phyloP scores from a whole-genome alignment of 192 early-diverging fungal species.

The Coemansia sp. region DNA sequence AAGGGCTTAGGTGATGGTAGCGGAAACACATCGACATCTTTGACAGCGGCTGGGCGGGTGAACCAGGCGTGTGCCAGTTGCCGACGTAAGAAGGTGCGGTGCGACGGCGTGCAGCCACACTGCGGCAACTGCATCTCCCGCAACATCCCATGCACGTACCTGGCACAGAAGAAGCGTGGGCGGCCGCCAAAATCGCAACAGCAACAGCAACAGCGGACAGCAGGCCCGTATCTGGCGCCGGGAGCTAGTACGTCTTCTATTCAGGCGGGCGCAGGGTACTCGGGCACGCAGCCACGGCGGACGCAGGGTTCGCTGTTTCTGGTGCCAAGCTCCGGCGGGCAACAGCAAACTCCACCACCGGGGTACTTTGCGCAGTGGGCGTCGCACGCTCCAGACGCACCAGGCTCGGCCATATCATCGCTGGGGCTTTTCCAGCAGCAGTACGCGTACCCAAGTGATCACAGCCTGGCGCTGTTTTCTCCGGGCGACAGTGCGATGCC shows the following conservation, averaged over 20 bases:
- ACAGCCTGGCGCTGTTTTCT: slow-evolving; percentile 10
- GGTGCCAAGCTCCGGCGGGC: background rate
- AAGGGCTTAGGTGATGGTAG: background rate
- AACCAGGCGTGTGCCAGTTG: slow-evolving; percentile 57
- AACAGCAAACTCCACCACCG: slow-evolving; percentile 3
- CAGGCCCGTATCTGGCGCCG: background rate
- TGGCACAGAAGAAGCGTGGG: slow-evolving; percentile 49
- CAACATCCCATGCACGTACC: slow-evolving; percentile 42
- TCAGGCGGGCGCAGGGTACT: background rate
- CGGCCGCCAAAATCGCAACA: slow-evolving; percentile 47
- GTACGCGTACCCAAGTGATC: slow-evolving; percentile 8
- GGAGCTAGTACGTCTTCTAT: background rate
- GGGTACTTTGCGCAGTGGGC: slow-evolving; percentile 8
- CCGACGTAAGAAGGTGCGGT: slow-evolving; percentile 57
- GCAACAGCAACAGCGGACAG: background rate
- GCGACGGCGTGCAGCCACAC: slow-evolving; percentile 54
- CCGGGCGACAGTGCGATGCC: background rate
- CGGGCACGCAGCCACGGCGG: background rate
- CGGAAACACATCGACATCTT: background rate
- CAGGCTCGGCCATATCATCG: background rate
- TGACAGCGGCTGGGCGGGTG: slow-evolving; percentile 15
- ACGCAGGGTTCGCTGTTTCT: background rate
- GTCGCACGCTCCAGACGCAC: background rate
- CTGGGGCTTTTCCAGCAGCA: slow-evolving; percentile 10
- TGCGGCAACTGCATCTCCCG: slow-evolving; percentile 54